These are phyloP conservation scores for Coprinopsis marcescibilis DNA, from an alignment of 768 basidiomycete species.

Conservation along the genomic window DNA sequence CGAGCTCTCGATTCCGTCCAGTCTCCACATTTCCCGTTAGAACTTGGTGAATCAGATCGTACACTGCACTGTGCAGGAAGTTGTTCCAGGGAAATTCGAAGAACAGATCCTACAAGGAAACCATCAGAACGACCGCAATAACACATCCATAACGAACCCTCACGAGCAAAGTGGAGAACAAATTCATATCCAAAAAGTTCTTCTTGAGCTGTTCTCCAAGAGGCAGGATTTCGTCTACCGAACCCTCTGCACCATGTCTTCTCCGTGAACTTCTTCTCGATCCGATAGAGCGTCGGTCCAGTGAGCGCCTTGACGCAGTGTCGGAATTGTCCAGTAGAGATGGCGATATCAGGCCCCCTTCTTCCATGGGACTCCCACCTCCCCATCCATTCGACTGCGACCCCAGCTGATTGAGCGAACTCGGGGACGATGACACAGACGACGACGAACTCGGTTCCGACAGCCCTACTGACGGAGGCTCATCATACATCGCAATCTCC, in stretches of 20 bases:
- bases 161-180: constrained; percentile 75
- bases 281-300: constrained; percentile 11
- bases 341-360: neutral
- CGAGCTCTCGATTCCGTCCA: constrained; percentile 81
- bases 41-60: constrained; percentile 93
- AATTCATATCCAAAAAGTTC: constrained; percentile 65
- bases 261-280: constrained; percentile 56
- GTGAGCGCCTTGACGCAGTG: neutral
- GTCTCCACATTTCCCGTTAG: constrained; percentile 80
- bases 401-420: too few relatives aligned
- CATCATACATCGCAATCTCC: constrained; percentile 74
- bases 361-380: neutral
- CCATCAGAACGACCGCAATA: constrained; percentile 8
- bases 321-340: constrained; percentile 20
- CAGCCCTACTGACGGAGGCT: constrained; percentile 23
- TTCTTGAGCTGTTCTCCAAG: constrained; percentile 80
- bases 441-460: neutral
- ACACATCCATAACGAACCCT: constrained; percentile 23
- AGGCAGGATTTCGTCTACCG: constrained; percentile 37
- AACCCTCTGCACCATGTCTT: constrained; percentile 21
- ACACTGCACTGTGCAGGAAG: constrained; percentile 93
- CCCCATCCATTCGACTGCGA: too few relatives aligned
- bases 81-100: constrained; percentile 98
- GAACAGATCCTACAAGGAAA: constrained; percentile 69
- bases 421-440: too few relatives aligned